Evolutionary conservation across 768 basidiomycete species (phyloP).

Genomic region (Phylloporus sp.): DNA sequence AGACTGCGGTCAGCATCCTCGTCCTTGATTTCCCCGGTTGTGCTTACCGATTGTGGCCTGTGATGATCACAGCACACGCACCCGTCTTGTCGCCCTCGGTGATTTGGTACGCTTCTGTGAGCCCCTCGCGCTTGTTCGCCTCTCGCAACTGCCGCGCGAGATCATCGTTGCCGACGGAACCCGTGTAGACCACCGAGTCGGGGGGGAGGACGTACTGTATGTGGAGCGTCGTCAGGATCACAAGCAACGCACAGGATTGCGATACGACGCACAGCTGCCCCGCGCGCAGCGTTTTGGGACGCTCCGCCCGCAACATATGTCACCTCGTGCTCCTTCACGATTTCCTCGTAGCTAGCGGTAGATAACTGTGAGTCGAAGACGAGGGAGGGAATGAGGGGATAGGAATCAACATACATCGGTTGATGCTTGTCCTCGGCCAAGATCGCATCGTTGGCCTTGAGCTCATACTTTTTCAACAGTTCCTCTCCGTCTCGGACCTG

Average conservation of each 20-base stretch:
- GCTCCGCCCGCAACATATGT: slow-evolving; percentile 97
- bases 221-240: neutral
- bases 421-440: slow-evolving; percentile 86
- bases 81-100: slow-evolving; percentile 87
- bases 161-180: slow-evolving; percentile 91
- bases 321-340: slow-evolving; percentile 69
- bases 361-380: neutral
- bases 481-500: slow-evolving; percentile 84
- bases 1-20: neutral
- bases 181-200: slow-evolving; percentile 87
- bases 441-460: slow-evolving; percentile 95
- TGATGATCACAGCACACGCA: slow-evolving; percentile 94
- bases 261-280: slow-evolving; percentile 75
- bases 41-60: slow-evolving; percentile 84
- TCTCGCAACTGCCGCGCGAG: slow-evolving; percentile 83
- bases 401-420: slow-evolving; percentile 53
- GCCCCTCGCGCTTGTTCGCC: slow-evolving; percentile 90
- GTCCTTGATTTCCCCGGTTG: too few species aligned
- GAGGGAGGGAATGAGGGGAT: neutral
- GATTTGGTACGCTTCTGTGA: slow-evolving; percentile 86
- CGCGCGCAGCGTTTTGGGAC: slow-evolving; percentile 93
- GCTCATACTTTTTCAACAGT: slow-evolving; percentile 82
- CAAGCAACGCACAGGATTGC: neutral
- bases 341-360: slow-evolving; percentile 74
- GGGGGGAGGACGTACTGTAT: slow-evolving; percentile 84